These are phyloP conservation scores for Lactarius tabidus DNA, from an alignment of 768 basidiomycete genomes.

Conservation along the genomic window DNA sequence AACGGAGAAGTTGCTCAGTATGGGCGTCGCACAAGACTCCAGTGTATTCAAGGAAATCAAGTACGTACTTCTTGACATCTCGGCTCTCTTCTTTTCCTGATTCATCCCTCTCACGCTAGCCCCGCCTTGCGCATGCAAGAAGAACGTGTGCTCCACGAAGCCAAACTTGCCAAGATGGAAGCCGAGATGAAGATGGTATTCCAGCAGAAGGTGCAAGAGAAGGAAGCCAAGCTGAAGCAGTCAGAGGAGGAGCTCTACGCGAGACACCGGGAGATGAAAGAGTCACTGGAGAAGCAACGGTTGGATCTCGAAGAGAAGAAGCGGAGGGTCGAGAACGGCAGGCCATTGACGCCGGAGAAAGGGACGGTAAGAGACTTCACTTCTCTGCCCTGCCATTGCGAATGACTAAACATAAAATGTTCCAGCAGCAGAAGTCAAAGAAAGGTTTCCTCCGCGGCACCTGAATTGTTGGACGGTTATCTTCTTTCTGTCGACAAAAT, in stretches of 20 bases:
- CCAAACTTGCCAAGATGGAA: constrained; percentile 98
- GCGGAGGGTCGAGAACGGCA: constrained; percentile 88
- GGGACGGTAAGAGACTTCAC: constrained; percentile 53
- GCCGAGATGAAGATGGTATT: constrained; percentile 99
- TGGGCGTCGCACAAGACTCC: constrained; percentile 98
- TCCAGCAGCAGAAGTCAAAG: constrained; percentile 38
- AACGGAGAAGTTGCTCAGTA: constrained; percentile 90
- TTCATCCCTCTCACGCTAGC: constrained; percentile 39
- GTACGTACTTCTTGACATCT: constrained; percentile 47
- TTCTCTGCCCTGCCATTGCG: constrained; percentile 7
- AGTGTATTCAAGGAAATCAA: constrained; percentile 99
- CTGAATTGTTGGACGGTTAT: constrained; percentile 35
- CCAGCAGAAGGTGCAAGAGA: constrained; percentile 99
- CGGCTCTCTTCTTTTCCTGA: neutral
- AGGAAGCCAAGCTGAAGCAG: constrained; percentile 98
- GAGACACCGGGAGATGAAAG: constrained; percentile 99
- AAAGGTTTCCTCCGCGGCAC: constrained; percentile 75
- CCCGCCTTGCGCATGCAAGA: constrained; percentile 95
- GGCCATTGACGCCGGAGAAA: constrained; percentile 95
- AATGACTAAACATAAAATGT: neutral
- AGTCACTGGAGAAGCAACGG: constrained; percentile 95
- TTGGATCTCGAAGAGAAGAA: constrained; percentile 97
- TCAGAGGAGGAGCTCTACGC: constrained; percentile 99
- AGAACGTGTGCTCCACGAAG: constrained; percentile 93
- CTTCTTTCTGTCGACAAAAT: constrained; percentile 31